Conservation (phyloP, 352 stramenopile genomes). For the Phytophthora capsici region DNA sequence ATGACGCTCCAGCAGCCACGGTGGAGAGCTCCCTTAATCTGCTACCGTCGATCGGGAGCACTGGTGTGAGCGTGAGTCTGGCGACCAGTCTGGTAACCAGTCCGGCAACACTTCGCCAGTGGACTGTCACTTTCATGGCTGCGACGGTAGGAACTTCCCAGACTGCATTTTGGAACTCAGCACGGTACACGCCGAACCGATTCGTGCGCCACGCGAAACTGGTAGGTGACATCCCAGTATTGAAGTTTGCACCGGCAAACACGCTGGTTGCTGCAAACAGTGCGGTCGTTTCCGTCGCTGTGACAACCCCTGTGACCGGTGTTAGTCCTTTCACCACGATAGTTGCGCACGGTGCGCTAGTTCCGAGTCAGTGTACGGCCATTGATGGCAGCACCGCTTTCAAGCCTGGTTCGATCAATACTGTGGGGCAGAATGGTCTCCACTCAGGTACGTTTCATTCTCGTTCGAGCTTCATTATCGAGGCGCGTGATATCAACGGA, state of each 20-base stretch:
- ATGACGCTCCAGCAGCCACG: slow-evolving; percentile 59
- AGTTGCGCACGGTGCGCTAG: slow-evolving; percentile 67
- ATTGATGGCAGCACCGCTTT: slow-evolving; percentile 61
- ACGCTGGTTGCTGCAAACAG: slow-evolving; percentile 44
- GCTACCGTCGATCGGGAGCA: slow-evolving; percentile 58
- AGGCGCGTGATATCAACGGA: slow-evolving; percentile 90
- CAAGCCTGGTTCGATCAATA: slow-evolving; percentile 66
- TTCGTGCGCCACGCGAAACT: slow-evolving; percentile 55
- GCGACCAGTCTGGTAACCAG: too few relatives aligned
- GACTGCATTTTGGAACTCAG: slow-evolving; percentile 74
- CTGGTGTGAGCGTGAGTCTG: slow-evolving; percentile 47
- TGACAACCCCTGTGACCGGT: slow-evolving; percentile 44
- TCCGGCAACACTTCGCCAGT: slow-evolving; percentile 41
- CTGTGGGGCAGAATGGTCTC: slow-evolving; percentile 63
- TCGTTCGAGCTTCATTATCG: slow-evolving; percentile 89
- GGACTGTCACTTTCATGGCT: slow-evolving; percentile 68
- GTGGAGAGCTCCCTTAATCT: slow-evolving; percentile 79
- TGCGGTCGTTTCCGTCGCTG: slow-evolving; percentile 27
- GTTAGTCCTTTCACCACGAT: slow-evolving; percentile 59
- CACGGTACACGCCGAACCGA: slow-evolving; percentile 51
- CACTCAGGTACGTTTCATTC: slow-evolving; percentile 75
- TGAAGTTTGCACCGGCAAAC: slow-evolving; percentile 34
- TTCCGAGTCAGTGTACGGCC: slow-evolving; percentile 70
- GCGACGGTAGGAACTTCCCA: slow-evolving; percentile 47
- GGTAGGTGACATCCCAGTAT: slow-evolving; percentile 55